Percentiles rank a stretch among this genome's conserved stretches.
phyloP scores from a whole-genome alignment of 2,329 filamentous ascomycete species.

The Capronia americana region DNA sequence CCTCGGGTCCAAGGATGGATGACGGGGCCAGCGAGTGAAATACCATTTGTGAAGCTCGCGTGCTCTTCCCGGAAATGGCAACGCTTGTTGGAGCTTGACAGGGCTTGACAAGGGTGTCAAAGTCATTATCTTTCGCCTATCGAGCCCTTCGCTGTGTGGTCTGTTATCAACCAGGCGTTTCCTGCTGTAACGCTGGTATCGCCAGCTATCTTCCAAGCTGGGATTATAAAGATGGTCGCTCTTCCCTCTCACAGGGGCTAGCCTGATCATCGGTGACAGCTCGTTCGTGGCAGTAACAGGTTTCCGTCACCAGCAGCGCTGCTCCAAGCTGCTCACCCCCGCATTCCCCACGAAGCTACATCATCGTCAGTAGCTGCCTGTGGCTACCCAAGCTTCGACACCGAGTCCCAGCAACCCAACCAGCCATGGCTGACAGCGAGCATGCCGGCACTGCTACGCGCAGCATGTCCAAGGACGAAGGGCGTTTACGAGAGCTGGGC shows the following conservation, averaged over 20 bases:
- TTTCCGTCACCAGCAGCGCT: background rate
- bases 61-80: constrained; percentile 29
- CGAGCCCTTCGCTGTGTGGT: constrained; percentile 11
- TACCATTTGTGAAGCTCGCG: constrained; percentile 18
- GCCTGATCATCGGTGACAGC: background rate
- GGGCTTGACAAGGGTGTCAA: constrained; percentile 25
- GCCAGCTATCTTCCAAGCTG: constrained; percentile 9
- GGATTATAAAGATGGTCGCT: constrained; percentile 29
- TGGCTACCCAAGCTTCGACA: background rate
- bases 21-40: background rate
- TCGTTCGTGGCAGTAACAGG: background rate
- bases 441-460: constrained; percentile 26
- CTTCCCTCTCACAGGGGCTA: background rate
- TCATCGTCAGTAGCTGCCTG: background rate
- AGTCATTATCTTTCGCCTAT: constrained; percentile 27
- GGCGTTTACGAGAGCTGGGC: constrained; percentile 61
- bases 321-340: constrained; percentile 19
- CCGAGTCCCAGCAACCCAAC: constrained; percentile 1
- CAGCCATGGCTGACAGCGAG: constrained; percentile 32
- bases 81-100: constrained; percentile 12
- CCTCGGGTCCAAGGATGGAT: background rate
- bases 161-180: constrained; percentile 27
- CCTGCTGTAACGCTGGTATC: constrained; percentile 14
- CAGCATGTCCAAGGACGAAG: constrained; percentile 52
- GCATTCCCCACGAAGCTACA: constrained; percentile 17